Evolutionary conservation across 208 protist species (phyloP), one percentile per base, ranked within the genome.

Genomic region (Angomonas ambiguus): DNA sequence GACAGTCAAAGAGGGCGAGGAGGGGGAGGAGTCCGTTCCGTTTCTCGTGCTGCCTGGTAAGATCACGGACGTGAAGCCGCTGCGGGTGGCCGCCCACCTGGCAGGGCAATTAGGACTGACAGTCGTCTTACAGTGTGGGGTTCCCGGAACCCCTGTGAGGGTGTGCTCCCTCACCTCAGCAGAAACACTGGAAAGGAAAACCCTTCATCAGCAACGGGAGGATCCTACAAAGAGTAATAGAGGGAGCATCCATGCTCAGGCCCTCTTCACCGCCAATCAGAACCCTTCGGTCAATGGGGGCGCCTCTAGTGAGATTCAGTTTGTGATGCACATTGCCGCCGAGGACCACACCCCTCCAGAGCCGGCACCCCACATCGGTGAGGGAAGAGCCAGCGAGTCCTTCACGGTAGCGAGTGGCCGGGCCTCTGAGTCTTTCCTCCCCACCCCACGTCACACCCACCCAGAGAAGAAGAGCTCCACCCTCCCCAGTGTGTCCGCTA

Each of bases 21-120:
- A 51, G 35, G 8, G 10, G 10, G 65, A 8, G 13, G 30, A 18
- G 42, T 20, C 28, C 10, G 18, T 20, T 18, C 75, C 59, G 42
- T 22, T 68, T 18, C 33, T 32, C 13, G n/a, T n/a, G n/a, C 73
- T 91, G 5, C 84, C 84, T 2, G 66, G 74, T 5, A 91, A 91
- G 67, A 59, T 76, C 5, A 62, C 86, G 48, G 85, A 91, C 13
- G 62, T 80, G 49, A 86, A 84, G 69, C 79, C 85, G 16, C 66
- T 91, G 41, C 82, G 86, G 60, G 62, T 64, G 10, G 68, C 73
- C 0, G 70, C 77, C 38, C 66, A 61, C 58, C 62, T 91, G 28
- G 81, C 85, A 18, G 79, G 76, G 53, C 79, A 88, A 60, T 70
- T 91, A 22, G 76, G 77, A 22, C 48, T 79, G 64, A 70, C 69